Base-by-base conservation (phyloP, 441 rosid species). In the Bruguiera hainesii region DNA sequence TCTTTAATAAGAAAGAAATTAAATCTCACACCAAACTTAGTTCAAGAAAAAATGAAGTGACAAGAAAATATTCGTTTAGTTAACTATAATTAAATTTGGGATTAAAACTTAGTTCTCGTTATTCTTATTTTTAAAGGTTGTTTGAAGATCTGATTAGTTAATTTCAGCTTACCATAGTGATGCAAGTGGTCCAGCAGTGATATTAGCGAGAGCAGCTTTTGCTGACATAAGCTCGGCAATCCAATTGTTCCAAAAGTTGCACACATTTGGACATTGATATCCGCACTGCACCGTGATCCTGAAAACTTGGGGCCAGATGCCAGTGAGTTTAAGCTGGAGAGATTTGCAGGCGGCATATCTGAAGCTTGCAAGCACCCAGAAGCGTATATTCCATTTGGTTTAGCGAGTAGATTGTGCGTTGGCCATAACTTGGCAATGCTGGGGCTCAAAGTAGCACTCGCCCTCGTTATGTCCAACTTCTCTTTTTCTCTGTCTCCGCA, bases 361-460 rank as follows among this genome's bases (percentile, higher is more conserved):
- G 74, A 69, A 66, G 78, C 78, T 19, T 76, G 80, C 74, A 80
- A 72, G 49, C n/a, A 48, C 33, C 75, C 77, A 7, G 69, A 66
- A 51, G 55, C 61, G 0, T 80, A 65, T 9, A 35, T 75, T 6
- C 81, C 83, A 1, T 80, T 75, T 53, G 83, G 83, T 0, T 55
- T 56, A 1, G 79, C 77, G 2, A 66, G n/a, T 21, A 52, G 81
- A 59, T 20, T 67, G 26, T 77, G 81, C 10, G 1, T 80, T 4
- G 83, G 81, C 7, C 79, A 69, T 46, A 68, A 62, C 19, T 77
- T 74, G 18, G 76, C 81, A 7, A 62, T 74, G 73, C 51, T 73
- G 6, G 66, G 77, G 39, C 68, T 77, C 9, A 74, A 80, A 50
- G 28, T 80, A 2, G 10, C 72, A 1, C 63, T 80, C 1, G 39